Evolutionary conservation across 345 rosid genomes (phyloP).

Genomic region (Pelargonium nanum): DNA sequence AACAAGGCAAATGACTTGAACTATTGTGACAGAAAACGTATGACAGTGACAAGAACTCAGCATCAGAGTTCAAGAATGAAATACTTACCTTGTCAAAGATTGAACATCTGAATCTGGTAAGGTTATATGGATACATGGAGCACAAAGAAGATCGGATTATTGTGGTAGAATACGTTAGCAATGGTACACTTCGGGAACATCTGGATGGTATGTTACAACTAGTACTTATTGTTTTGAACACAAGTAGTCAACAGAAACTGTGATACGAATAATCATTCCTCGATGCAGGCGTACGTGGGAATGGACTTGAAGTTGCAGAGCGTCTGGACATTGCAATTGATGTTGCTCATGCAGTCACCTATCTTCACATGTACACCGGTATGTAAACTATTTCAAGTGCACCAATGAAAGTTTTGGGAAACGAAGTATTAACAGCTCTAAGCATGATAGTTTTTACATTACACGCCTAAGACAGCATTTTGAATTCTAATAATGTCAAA

Average conservation of each 20-base stretch:
- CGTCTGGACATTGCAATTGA: slow-evolving; percentile 87
- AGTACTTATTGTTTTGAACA: not conserved
- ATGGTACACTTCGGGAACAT: slow-evolving; percentile 79
- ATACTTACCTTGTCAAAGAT: slow-evolving; percentile 71
- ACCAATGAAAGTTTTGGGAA: no score
- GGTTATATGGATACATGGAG: slow-evolving; percentile 64
- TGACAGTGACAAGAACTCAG: slow-evolving; percentile 29
- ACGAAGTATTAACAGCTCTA: no score
- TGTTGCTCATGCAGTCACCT: slow-evolving; percentile 92
- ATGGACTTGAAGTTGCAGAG: slow-evolving; percentile 58
- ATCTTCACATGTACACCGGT: slow-evolving; percentile 86
- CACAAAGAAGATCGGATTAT: slow-evolving; percentile 57
- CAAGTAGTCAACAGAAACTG: no score
- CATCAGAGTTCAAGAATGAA: slow-evolving; percentile 74
- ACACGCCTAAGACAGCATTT: no score
- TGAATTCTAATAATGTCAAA: not conserved
- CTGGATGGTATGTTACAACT: slow-evolving; percentile 56
- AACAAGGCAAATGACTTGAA: no score
- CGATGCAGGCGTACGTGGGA: slow-evolving; percentile 46
- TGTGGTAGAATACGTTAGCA: slow-evolving; percentile 65
- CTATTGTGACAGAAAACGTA: slow-evolving; percentile 41
- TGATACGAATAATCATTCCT: no score
- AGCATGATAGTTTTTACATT: no score
- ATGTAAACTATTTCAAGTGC: not conserved
- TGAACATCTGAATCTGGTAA: slow-evolving; percentile 83